These are phyloP conservation scores for Venturiaceae sp. DNA, from an alignment of 2,329 filamentous ascomycete species.

Conservation along the genomic window DNA sequence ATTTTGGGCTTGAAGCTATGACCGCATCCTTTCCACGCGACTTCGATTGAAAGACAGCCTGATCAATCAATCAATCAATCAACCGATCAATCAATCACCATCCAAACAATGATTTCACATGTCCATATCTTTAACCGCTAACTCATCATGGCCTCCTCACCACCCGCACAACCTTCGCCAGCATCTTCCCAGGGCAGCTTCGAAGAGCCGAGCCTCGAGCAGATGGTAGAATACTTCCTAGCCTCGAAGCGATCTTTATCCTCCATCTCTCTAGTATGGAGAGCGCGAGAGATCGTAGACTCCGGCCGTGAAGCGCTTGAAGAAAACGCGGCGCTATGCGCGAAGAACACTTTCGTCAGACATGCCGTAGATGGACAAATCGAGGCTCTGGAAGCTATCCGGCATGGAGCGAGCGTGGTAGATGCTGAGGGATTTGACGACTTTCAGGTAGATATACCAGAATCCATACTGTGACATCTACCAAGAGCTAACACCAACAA, in stretches of 20 bases:
- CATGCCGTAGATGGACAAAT: slow-evolving; percentile 34
- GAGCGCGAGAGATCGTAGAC: slow-evolving; percentile 78
- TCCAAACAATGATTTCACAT: too few relatives aligned
- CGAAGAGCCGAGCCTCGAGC: slow-evolving; percentile 48
- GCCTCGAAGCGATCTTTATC: slow-evolving; percentile 80
- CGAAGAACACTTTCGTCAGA: slow-evolving; percentile 33
- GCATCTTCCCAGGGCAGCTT: slow-evolving; percentile 9
- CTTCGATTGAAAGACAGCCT: neutral
- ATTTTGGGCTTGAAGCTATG: neutral
- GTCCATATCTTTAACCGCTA: neutral
- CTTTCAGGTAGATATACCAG: slow-evolving; percentile 27
- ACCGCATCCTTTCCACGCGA: neutral
- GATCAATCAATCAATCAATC: neutral
- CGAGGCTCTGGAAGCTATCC: slow-evolving; percentile 31
- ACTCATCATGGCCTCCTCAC: slow-evolving; percentile 7
- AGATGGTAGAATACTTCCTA: slow-evolving; percentile 74
- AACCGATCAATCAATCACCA: too few relatives aligned
- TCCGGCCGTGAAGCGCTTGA: slow-evolving; percentile 67
- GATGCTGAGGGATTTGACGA: slow-evolving; percentile 31
- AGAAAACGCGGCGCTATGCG: slow-evolving; percentile 62
- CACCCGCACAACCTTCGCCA: slow-evolving; percentile 2
- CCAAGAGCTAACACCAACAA: neutral
- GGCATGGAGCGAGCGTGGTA: slow-evolving; percentile 31
- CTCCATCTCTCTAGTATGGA: slow-evolving; percentile 72
- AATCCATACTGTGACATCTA: neutral